These are phyloP conservation scores for Xylaria venustula DNA, from an alignment of 495 filamentous ascomycete genomes.

Conservation along the genomic window DNA sequence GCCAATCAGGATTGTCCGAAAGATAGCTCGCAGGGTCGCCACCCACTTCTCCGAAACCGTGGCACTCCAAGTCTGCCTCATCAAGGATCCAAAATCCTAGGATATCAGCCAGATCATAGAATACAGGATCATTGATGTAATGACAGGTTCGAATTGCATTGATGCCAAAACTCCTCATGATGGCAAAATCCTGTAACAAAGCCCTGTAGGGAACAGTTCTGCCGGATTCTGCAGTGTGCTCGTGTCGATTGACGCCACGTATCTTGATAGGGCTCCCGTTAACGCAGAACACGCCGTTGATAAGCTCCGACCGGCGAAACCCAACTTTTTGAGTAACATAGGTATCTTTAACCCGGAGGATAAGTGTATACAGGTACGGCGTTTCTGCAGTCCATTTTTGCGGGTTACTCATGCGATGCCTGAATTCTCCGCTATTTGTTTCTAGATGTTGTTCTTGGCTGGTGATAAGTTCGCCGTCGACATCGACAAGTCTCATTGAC, in stretches of 20 bases:
- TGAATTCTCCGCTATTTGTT: slow-evolving; percentile 18
- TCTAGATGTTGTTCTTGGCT: slow-evolving; percentile 12
- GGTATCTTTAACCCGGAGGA: slow-evolving; percentile 36
- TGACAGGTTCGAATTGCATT: slow-evolving; percentile 68
- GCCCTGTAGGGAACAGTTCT: slow-evolving; percentile 58
- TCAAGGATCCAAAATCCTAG: slow-evolving; percentile 71
- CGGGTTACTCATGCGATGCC: slow-evolving; percentile 40
- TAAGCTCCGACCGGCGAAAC: slow-evolving; percentile 58
- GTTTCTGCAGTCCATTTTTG: slow-evolving; percentile 70
- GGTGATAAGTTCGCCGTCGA: slow-evolving; percentile 23
- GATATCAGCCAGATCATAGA: slow-evolving; percentile 68
- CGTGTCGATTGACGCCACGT: slow-evolving; percentile 67
- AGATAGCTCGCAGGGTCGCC: slow-evolving; percentile 48
- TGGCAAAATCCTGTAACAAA: slow-evolving; percentile 55
- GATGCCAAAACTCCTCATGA: slow-evolving; percentile 68
- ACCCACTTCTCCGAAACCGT: slow-evolving; percentile 60
- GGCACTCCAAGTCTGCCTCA: slow-evolving; percentile 73
- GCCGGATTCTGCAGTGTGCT: slow-evolving; percentile 61
- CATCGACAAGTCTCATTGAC: slow-evolving; percentile 35
- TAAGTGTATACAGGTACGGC: slow-evolving; percentile 58
- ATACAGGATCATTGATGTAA: slow-evolving; percentile 56
- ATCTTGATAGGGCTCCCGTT: slow-evolving; percentile 61
- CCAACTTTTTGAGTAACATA: slow-evolving; percentile 56
- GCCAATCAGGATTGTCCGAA: slow-evolving; percentile 67
- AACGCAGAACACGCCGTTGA: slow-evolving; percentile 56